Evolutionary conservation across 345 rosid species (phyloP).

Genomic region (Brassica juncea): DNA sequence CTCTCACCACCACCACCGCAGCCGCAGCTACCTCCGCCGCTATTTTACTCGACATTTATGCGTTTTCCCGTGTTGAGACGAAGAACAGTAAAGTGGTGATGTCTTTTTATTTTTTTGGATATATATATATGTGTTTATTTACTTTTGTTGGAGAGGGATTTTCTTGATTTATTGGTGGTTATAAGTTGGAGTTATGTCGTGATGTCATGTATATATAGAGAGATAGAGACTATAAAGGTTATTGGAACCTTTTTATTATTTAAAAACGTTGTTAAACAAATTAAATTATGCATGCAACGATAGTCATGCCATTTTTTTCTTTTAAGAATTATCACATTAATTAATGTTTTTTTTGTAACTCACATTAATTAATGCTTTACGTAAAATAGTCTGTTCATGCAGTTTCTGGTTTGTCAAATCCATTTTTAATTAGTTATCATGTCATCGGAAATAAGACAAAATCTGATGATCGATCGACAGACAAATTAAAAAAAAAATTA

Average conservation of each 20-base stretch:
- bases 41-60: slow-evolving; percentile 30
- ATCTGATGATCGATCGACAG: not conserved
- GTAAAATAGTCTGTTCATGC: not conserved
- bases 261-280: not conserved
- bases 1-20: slow-evolving; percentile 53
- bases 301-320: not conserved
- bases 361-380: not conserved
- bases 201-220: slow-evolving; percentile 37
- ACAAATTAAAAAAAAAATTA: not conserved
- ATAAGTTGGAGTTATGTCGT: slow-evolving; percentile 8
- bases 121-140: not conserved
- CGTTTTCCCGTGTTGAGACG: slow-evolving; percentile 13
- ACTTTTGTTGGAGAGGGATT: not conserved
- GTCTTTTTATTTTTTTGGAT: not conserved
- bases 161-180: slow-evolving; percentile 21
- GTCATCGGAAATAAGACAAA: not conserved
- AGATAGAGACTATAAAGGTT: slow-evolving; percentile 7
- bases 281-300: not conserved
- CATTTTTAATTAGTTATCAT: not conserved
- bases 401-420: not conserved
- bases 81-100: not conserved
- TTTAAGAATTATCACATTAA: not conserved
- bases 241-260: slow-evolving; percentile 5
- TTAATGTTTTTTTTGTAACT: too few species aligned
- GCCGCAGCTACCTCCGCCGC: slow-evolving; percentile 12